Percentiles rank a stretch among this genome's conserved stretches.
Conservation (phyloP, 345 rosid species). For the Brassica nigra region DNA sequence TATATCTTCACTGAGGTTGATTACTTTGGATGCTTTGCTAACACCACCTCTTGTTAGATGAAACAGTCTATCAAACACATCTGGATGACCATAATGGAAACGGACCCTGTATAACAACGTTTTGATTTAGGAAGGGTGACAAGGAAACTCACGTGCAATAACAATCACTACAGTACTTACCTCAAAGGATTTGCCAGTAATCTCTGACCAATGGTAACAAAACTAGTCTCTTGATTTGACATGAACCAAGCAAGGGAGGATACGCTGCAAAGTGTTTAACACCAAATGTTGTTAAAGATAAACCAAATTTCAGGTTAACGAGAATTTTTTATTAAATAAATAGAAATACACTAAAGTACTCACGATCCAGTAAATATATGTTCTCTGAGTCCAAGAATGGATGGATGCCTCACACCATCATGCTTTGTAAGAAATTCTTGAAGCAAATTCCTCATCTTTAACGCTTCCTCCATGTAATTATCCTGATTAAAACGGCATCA, state of each 20-base stretch:
- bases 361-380: conserved; percentile 99
- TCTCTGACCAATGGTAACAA: conserved; percentile 98
- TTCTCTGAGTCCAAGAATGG: conserved; percentile 98
- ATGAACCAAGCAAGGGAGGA: conserved; percentile 99
- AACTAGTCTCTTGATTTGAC: conserved; percentile 99
- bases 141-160: conserved; percentile 1
- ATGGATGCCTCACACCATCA: conserved; percentile 88
- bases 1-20: conserved; percentile 97
- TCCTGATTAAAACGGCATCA: conserved; percentile 51
- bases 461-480: conserved; percentile 99
- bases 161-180: conserved; percentile 50
- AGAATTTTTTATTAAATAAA: conserved; percentile 3
- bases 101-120: conserved; percentile 68
- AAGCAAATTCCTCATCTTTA: conserved; percentile 95
- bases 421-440: conserved; percentile 93
- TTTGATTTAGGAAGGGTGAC: not conserved
- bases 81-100: conserved; percentile 99
- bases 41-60: conserved; percentile 99
- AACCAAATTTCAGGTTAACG: not conserved
- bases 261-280: conserved; percentile 59
- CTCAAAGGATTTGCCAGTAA: conserved; percentile 90
- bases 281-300: conserved; percentile 17
- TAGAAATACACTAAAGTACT: conserved; percentile 14
- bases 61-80: conserved; percentile 97
- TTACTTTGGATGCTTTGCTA: conserved; percentile 95